phyloP scores from a whole-genome alignment of 2,329 filamentous ascomycete species.

The Stagonosporopsis cucurbitacearum region DNA sequence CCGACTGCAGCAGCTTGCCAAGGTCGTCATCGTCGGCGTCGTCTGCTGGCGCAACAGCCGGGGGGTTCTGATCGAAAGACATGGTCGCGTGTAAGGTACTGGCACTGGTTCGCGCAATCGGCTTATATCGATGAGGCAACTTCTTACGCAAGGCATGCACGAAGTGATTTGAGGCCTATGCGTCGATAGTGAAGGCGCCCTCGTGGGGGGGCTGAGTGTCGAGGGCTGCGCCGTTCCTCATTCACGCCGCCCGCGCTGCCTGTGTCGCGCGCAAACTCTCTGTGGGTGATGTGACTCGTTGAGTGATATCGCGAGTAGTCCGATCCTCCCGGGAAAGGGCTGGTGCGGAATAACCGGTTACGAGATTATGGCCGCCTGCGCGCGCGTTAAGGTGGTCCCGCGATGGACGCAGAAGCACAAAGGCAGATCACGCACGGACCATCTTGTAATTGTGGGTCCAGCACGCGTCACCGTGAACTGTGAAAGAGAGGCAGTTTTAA shows the following conservation, averaged over 20 bases:
- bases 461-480: slow-evolving; percentile 3
- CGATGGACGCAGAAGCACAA: slow-evolving; percentile 14
- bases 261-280: not conserved
- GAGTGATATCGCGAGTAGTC: not conserved
- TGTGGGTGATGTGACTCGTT: not conserved
- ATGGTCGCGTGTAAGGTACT: slow-evolving; percentile 31
- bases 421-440: slow-evolving; percentile 1
- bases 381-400: slow-evolving; percentile 18
- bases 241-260: slow-evolving; percentile 25
- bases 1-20: slow-evolving; percentile 27
- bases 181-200: slow-evolving; percentile 22
- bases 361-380: slow-evolving; percentile 19
- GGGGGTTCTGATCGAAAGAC: slow-evolving; percentile 27
- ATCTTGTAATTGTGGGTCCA: not conserved
- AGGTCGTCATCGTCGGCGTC: slow-evolving; percentile 32
- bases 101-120: not conserved
- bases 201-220: slow-evolving; percentile 22
- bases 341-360: not conserved
- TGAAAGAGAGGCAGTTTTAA: not conserved
- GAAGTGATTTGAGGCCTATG: slow-evolving; percentile 2
- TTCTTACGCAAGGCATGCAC: not conserved
- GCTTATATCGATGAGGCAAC: not conserved
- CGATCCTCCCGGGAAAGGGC: too few relatives aligned
- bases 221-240: slow-evolving; percentile 30
- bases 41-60: slow-evolving; percentile 13